Percentiles rank a stretch among this genome's conserved stretches.
phyloP scores from a whole-genome alignment of 1,284 basidiomycete genomes.

The Ustilago cynodontis region DNA sequence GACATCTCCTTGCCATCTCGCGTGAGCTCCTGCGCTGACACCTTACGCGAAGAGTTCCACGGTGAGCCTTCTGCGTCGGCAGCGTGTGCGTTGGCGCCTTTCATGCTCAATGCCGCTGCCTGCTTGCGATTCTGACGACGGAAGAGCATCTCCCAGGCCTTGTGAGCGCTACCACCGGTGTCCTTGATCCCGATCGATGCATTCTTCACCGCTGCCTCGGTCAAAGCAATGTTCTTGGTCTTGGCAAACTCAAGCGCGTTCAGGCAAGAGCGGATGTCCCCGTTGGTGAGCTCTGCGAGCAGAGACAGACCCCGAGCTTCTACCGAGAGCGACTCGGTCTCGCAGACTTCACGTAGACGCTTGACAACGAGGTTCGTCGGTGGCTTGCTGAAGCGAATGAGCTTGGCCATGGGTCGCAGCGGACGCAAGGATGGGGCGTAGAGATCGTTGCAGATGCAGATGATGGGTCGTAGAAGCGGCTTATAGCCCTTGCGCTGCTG shows the following conservation, averaged over 20 bases:
- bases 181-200: conserved; percentile 67
- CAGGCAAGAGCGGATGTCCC: conserved; percentile 92
- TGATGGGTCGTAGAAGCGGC: conserved; percentile 91
- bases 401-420: conserved; percentile 83
- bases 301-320: conserved; percentile 85
- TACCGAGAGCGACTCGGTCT: conserved; percentile 80
- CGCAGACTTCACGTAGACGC: conserved; percentile 88
- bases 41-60: conserved; percentile 47
- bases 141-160: conserved; percentile 66
- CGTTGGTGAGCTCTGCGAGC: conserved; percentile 86
- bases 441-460: conserved; percentile 98
- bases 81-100: conserved; percentile 31
- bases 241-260: conserved; percentile 97
- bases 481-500: conserved; percentile 75
- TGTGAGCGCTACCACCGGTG: conserved; percentile 60
- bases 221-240: conserved; percentile 72
- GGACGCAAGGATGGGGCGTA: conserved; percentile 82
- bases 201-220: conserved; percentile 52
- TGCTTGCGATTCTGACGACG: conserved; percentile 53
- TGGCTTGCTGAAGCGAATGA: conserved; percentile 87
- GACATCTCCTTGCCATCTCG: conserved; percentile 25
- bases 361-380: conserved; percentile 85
- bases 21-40: conserved; percentile 14
- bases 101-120: conserved; percentile 41
- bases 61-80: conserved; percentile 28